Evolutionary conservation across 495 filamentous ascomycete species (phyloP), one percentile per base, ranked within the genome.

Genomic region (Penicillium salamii): DNA sequence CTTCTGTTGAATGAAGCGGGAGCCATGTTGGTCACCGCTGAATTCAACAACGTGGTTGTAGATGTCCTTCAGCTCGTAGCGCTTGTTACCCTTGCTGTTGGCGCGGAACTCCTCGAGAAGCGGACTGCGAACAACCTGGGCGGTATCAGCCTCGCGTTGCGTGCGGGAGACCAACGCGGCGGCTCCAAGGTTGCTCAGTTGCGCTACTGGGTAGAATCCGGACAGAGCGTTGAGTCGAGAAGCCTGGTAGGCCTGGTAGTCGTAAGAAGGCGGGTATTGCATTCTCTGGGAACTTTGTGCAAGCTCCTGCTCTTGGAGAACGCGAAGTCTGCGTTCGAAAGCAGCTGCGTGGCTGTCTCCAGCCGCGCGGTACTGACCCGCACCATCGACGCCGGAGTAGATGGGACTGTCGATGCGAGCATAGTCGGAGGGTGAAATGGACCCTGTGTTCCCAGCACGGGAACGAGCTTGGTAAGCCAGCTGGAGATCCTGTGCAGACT

Each of bases 1-100:
- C 63, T 96, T 97, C 52, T 89, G 83, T 67, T 98, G 93, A 49
- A 98, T 96, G 66, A 97, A 96, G 1, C 93, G 83, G 3, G 95
- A 97, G 1, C 91, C 93, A 57, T 95, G 87, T 61, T 97, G 92
- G 65, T 98, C 93, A 5, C 92, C 93, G 59, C 88, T 89, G 59
- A 97, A 97, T 61, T 98, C 93, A 8, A 95, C 91, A 37, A 97
- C 79, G 58, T 95, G 86, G 46, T 79, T 77, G 57, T 89, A 95
- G 49, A 97, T 93, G 53, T 96, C 89, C 84, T 91, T 95, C 2
- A 97, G 73, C 60, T 96, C 90, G 53, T 84, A 95, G 19, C 83
- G 83, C 61, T 85, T 92, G 65, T 78, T 90, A 0, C 84, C 83
- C 59, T 90, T 95, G 42, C 75, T 78, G 55, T 84, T 87, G 5